Evolutionary conservation across 2,329 filamentous ascomycete species (phyloP).

Genomic region (Ophiocordyceps robertsii): DNA sequence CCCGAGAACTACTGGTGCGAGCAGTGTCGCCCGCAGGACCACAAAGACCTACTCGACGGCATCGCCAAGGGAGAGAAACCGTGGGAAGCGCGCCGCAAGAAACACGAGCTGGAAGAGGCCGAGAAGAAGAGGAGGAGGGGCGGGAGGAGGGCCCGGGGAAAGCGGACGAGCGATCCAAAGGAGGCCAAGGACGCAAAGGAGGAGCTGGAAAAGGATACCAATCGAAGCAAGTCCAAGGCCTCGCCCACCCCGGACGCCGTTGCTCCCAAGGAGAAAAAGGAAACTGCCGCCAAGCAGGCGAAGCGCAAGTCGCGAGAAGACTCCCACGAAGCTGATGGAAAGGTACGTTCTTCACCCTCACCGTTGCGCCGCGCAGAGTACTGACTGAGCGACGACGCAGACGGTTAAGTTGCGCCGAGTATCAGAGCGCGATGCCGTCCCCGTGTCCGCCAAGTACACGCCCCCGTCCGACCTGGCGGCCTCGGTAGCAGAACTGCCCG

Average conservation of each 20-base stretch:
- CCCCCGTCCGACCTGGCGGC: slow-evolving; percentile 38
- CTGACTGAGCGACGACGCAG: background rate
- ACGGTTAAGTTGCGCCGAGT: slow-evolving; percentile 41
- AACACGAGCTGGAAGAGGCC: slow-evolving; percentile 49
- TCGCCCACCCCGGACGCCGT: slow-evolving; percentile 25
- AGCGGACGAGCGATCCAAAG: slow-evolving; percentile 50
- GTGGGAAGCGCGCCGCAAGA: slow-evolving; percentile 61
- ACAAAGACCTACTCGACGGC: slow-evolving; percentile 66
- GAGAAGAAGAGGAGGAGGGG: slow-evolving; percentile 42
- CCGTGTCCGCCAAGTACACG: slow-evolving; percentile 25
- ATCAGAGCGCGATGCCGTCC: slow-evolving; percentile 31
- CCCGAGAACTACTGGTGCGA: slow-evolving; percentile 89
- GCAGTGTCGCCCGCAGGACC: slow-evolving; percentile 70
- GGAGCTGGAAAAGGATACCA: slow-evolving; percentile 37
- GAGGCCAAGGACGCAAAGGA: slow-evolving; percentile 36
- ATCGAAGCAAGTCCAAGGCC: slow-evolving; percentile 18
- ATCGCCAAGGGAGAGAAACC: slow-evolving; percentile 71
- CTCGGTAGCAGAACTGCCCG: slow-evolving; percentile 41
- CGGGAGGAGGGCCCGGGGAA: slow-evolving; percentile 50
- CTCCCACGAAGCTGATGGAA: slow-evolving; percentile 35
- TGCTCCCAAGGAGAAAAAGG: slow-evolving; percentile 33
- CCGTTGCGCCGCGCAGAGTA: background rate
- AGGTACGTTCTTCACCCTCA: slow-evolving; percentile 22
- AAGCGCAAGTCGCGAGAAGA: slow-evolving; percentile 48
- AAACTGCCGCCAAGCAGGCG: slow-evolving; percentile 25